phyloP scores from a whole-genome alignment of 2,329 filamentous ascomycete genomes.

The Clonostachys solani region DNA sequence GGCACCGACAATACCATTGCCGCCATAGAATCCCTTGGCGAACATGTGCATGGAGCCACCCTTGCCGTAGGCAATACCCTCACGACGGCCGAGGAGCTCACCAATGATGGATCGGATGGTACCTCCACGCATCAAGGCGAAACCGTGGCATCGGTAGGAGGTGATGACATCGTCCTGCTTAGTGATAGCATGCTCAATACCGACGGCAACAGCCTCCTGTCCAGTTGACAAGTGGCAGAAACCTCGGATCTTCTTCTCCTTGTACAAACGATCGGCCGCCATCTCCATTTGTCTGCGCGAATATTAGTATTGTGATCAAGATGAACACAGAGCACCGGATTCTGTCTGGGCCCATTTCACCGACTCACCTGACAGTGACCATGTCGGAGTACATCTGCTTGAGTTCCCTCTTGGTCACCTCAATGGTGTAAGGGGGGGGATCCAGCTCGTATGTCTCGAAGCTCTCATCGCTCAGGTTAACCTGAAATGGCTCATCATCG shows the following conservation, averaged over 20 bases:
- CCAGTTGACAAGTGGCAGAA: constrained; percentile 99
- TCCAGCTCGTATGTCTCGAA: constrained; percentile 99
- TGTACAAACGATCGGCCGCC: constrained; percentile 98
- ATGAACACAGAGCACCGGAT: not conserved
- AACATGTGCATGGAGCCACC: constrained; percentile 99
- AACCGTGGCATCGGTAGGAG: constrained; percentile 98
- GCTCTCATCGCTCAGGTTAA: constrained; percentile 94
- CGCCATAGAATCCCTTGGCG: constrained; percentile 93
- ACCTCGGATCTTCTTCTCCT: constrained; percentile 99
- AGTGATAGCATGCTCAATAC: constrained; percentile 93
- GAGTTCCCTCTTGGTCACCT: constrained; percentile 95
- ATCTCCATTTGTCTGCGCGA: constrained; percentile 91
- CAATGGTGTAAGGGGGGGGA: constrained; percentile 86
- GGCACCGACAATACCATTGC: constrained; percentile 98
- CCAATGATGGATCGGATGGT: constrained; percentile 90
- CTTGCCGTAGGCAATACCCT: constrained; percentile 98
- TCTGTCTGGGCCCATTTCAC: too few species aligned
- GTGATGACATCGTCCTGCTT: constrained; percentile 94
- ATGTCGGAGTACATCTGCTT: constrained; percentile 99
- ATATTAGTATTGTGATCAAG: constrained; percentile 16
- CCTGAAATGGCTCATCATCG: constrained; percentile 88
- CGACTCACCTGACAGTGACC: constrained; percentile 80
- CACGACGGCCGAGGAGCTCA: constrained; percentile 88
- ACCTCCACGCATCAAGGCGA: constrained; percentile 92
- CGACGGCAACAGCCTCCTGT: constrained; percentile 94